Evolutionary conservation across 441 rosid species (phyloP).

Genomic region (Hypseocharis bilobata): DNA sequence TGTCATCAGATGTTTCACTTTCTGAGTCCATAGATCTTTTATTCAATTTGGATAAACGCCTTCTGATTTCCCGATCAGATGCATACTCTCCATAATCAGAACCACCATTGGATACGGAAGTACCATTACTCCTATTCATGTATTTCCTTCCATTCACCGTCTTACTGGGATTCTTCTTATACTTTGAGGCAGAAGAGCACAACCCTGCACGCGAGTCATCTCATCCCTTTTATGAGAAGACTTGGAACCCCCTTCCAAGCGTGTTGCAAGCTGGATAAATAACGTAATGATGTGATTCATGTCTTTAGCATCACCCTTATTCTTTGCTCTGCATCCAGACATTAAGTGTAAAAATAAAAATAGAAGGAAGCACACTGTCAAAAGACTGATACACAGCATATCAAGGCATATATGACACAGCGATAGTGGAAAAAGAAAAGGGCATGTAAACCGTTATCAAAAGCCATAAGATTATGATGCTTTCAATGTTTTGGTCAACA

Average conservation of each 20-base stretch:
- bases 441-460: background rate
- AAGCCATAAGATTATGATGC: background rate
- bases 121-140: constrained; percentile 53
- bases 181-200: constrained; percentile 45
- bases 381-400: constrained; percentile 6
- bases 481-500: background rate
- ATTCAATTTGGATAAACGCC: constrained; percentile 75
- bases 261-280: constrained; percentile 85
- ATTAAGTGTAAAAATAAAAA: constrained; percentile 10
- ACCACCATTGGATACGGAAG: constrained; percentile 40
- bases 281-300: constrained; percentile 61
- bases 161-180: constrained; percentile 54
- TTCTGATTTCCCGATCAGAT: constrained; percentile 88
- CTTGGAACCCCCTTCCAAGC: constrained; percentile 73
- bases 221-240: constrained; percentile 70
- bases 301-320: constrained; percentile 62
- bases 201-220: constrained; percentile 45
- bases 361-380: constrained; percentile 8
- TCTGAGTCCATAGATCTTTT: constrained; percentile 74
- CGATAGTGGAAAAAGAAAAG: background rate
- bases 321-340: constrained; percentile 58
- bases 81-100: constrained; percentile 63
- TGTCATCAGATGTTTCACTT: constrained; percentile 85
- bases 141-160: constrained; percentile 53
- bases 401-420: background rate